phyloP scores from a whole-genome alignment of 1,284 basidiomycete genomes.

The Pterulicium gracile region DNA sequence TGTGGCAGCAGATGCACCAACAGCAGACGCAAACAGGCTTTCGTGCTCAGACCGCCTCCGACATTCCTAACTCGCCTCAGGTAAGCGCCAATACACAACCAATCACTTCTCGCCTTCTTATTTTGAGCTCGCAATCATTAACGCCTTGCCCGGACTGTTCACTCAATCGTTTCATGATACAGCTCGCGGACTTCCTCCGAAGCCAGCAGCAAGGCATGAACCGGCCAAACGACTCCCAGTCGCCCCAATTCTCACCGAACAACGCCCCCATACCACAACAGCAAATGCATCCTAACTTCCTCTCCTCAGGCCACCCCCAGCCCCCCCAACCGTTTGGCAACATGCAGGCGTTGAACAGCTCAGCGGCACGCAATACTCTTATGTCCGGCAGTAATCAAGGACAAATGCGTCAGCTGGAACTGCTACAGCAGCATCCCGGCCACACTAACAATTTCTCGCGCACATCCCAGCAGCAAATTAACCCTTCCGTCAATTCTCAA shows the following conservation, averaged over 20 bases:
- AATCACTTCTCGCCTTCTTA: too few species aligned
- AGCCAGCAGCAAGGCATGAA: conserved; percentile 28
- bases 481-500: too few species aligned
- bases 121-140: neutral
- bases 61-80: conserved; percentile 25
- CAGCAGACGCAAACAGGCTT: conserved; percentile 36
- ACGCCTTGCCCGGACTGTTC: conserved; percentile 14
- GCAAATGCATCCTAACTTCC: neutral
- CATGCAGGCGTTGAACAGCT: neutral
- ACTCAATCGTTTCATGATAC: conserved; percentile 12
- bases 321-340: neutral
- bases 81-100: too few species aligned
- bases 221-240: conserved; percentile 1
- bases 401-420: neutral
- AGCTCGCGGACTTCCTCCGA: conserved; percentile 42
- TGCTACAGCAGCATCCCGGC: neutral
- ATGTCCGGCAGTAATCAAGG: neutral
- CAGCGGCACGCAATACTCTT: neutral
- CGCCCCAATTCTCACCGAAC: neutral
- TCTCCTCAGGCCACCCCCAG: neutral
- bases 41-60: conserved; percentile 28
- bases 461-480: neutral
- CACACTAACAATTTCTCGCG: neutral
- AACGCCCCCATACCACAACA: neutral
- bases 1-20: conserved; percentile 43